Evolutionary conservation across 805 yeast genomes (phyloP).

Genomic region (Lachancea mirantina): DNA sequence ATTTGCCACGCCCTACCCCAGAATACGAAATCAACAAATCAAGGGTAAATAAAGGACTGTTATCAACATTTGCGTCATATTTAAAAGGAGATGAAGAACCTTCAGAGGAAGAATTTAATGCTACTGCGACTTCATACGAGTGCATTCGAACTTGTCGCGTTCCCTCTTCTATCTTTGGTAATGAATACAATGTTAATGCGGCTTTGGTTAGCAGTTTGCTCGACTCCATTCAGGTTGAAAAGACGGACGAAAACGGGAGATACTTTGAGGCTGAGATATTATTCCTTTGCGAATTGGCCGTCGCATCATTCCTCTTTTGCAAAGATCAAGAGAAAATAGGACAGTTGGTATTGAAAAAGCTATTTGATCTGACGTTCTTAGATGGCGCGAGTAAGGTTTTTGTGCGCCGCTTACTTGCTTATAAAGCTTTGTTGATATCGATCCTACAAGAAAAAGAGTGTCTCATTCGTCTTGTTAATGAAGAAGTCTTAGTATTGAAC

Average conservation of each 20-base stretch:
- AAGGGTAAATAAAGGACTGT: slow-evolving; percentile 67
- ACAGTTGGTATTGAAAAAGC: slow-evolving; percentile 16
- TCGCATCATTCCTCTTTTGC: slow-evolving; percentile 24
- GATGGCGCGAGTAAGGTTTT: slow-evolving; percentile 21
- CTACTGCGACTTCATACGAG: slow-evolving; percentile 74
- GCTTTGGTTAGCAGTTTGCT: slow-evolving; percentile 31
- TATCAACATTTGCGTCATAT: slow-evolving; percentile 87
- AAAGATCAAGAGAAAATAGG: slow-evolving; percentile 30
- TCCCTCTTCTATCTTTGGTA: slow-evolving; percentile 45
- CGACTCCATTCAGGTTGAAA: slow-evolving; percentile 31
- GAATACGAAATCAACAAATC: slow-evolving; percentile 56
- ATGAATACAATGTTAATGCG: slow-evolving; percentile 31
- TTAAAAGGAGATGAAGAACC: slow-evolving; percentile 95
- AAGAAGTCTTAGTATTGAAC: slow-evolving; percentile 27
- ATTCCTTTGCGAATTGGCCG: slow-evolving; percentile 40
- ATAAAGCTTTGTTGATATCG: slow-evolving; percentile 32
- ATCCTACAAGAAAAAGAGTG: slow-evolving; percentile 19
- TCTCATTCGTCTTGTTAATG: slow-evolving; percentile 21
- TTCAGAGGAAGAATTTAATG: slow-evolving; percentile 83
- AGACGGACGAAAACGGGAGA: slow-evolving; percentile 28
- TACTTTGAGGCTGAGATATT: slow-evolving; percentile 41
- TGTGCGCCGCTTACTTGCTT: slow-evolving; percentile 29
- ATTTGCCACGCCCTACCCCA: slow-evolving; percentile 57
- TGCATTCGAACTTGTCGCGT: slow-evolving; percentile 71
- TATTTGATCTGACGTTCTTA: slow-evolving; percentile 13